Percentiles rank a stretch among this genome's conserved stretches.
These are phyloP conservation scores for Herpotrichia juniperi DNA, from an alignment of 2,329 filamentous ascomycete species.

Conservation along the genomic window DNA sequence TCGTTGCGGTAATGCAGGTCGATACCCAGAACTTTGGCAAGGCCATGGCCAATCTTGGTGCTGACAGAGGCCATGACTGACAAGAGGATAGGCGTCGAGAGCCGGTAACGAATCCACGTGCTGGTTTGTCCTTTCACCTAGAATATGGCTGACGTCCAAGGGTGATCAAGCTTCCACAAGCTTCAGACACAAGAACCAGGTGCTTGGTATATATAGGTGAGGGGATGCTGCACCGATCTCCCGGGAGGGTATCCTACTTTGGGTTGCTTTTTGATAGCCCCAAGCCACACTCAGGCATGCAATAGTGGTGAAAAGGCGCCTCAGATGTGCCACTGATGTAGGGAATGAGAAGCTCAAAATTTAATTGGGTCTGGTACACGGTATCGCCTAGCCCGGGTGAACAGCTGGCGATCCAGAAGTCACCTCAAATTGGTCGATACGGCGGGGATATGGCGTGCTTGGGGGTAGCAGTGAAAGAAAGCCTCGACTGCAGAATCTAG, in stretches of 20 bases:
- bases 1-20: conserved; percentile 74
- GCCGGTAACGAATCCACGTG: conserved; percentile 1
- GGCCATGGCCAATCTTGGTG: conserved; percentile 69
- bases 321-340: conserved; percentile 4
- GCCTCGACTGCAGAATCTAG: too few species aligned
- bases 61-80: conserved; percentile 32
- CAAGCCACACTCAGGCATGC: background rate
- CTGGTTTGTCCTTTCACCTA: background rate
- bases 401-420: conserved; percentile 21
- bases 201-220: conserved; percentile 34
- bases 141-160: conserved; percentile 22
- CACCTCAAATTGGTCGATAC: conserved; percentile 27
- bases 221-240: conserved; percentile 5
- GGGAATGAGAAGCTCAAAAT: background rate
- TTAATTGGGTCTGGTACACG: conserved; percentile 5
- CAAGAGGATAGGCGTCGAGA: background rate
- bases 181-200: conserved; percentile 28
- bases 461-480: background rate
- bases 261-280: conserved; percentile 11
- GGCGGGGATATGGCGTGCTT: conserved; percentile 31
- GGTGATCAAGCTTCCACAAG: conserved; percentile 31
- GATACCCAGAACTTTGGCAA: conserved; percentile 84
- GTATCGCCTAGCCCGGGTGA: conserved; percentile 6
- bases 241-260: background rate
- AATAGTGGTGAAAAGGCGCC: background rate